These are phyloP conservation scores for Hymenoscyphus fructigenus DNA, from an alignment of 2,329 filamentous ascomycete genomes.

Conservation along the genomic window DNA sequence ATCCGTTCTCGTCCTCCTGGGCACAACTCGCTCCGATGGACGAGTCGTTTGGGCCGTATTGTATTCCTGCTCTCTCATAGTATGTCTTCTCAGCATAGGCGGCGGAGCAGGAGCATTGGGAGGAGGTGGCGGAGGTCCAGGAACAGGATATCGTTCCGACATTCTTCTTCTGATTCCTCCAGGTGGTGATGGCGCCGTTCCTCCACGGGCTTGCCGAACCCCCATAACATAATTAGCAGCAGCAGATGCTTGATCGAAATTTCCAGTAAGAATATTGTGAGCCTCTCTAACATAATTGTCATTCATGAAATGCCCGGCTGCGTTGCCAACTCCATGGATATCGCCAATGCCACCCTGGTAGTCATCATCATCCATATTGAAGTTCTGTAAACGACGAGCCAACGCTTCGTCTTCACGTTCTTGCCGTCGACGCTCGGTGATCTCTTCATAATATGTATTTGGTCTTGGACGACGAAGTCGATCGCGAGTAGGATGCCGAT, in stretches of 20 bases:
- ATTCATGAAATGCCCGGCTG: constrained; percentile 58
- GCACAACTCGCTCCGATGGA: constrained; percentile 28
- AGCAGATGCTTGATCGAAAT: constrained; percentile 35
- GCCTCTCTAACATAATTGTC: constrained; percentile 52
- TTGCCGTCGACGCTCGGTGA: constrained; percentile 41
- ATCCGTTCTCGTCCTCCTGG: constrained; percentile 30
- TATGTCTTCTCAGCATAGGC: constrained; percentile 30
- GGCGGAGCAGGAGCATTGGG: constrained; percentile 19
- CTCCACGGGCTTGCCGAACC: constrained; percentile 27
- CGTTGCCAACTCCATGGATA: constrained; percentile 48
- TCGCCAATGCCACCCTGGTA: constrained; percentile 47
- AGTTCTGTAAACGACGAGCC: constrained; percentile 50
- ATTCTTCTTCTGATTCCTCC: constrained; percentile 17
- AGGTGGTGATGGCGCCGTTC: constrained; percentile 14
- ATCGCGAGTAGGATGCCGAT: constrained; percentile 26
- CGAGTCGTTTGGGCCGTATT: constrained; percentile 21
- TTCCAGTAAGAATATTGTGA: constrained; percentile 36
- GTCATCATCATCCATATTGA: constrained; percentile 38
- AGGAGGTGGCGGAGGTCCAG: not conserved
- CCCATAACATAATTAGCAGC: constrained; percentile 37
- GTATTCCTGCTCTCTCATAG: constrained; percentile 28
- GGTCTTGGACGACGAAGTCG: constrained; percentile 34
- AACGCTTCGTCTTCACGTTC: constrained; percentile 49
- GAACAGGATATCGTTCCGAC: constrained; percentile 25
- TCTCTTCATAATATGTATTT: constrained; percentile 38